phyloP scores from a whole-genome alignment of 2,329 filamentous ascomycete genomes.

The Phialophora verrucosa region DNA sequence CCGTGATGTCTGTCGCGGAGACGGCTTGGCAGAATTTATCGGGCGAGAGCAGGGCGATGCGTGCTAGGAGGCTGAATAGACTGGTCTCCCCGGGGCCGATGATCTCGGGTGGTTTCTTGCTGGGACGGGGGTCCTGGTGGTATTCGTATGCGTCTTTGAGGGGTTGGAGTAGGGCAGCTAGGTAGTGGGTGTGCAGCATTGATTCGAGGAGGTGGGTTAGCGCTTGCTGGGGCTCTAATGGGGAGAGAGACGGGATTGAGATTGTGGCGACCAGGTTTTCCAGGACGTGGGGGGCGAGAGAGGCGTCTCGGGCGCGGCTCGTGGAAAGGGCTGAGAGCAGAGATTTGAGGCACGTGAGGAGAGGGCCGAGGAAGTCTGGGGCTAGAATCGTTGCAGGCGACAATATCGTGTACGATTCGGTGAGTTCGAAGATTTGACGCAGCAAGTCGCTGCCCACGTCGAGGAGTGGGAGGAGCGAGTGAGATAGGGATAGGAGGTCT shows the following conservation, averaged over 20 bases:
- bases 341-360: constrained; percentile 46
- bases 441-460: constrained; percentile 70
- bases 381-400: constrained; percentile 57
- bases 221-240: constrained; percentile 47
- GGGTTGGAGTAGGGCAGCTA: constrained; percentile 60
- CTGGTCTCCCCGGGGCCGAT: constrained; percentile 79
- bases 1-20: constrained; percentile 42
- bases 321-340: constrained; percentile 37
- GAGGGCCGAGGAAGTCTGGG: constrained; percentile 48
- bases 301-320: constrained; percentile 42
- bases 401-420: constrained; percentile 73
- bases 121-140: constrained; percentile 81
- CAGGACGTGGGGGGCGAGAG: constrained; percentile 47
- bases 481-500: constrained; percentile 67
- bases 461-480: constrained; percentile 69
- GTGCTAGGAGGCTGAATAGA: constrained; percentile 81
- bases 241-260: constrained; percentile 28
- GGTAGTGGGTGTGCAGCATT: constrained; percentile 36
- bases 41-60: constrained; percentile 76
- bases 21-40: constrained; percentile 66
- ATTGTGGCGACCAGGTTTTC: constrained; percentile 47
- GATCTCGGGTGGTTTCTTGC: constrained; percentile 70
- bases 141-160: constrained; percentile 73
- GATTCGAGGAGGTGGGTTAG: constrained; percentile 63
- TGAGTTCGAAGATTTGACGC: constrained; percentile 65